Base-by-base conservation (phyloP, 2,329 filamentous ascomycete genomes). In the Botrytis aclada region DNA sequence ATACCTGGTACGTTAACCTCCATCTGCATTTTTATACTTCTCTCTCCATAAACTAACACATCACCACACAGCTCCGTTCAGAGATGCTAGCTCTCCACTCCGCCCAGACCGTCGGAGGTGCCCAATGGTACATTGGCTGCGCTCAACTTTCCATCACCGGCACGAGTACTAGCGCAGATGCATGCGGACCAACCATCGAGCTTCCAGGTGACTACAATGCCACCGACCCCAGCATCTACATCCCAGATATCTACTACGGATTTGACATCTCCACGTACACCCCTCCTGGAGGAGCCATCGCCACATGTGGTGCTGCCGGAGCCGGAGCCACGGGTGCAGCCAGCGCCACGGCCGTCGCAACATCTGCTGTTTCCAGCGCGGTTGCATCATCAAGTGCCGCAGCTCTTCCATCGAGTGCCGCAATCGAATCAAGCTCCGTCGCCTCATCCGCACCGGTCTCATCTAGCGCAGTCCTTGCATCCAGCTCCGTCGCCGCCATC, bases 71-170 rank as follows among this genome's bases (percentile, higher is more conserved):
- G 70, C 75, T 79, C 25, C 75, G 77, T 39, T 77, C 76, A 67
- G 77, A 78, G 65, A 77, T 78, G 74, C 73, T 79, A 4, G 77
- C 74, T 39, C 75, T 79, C n/a, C 78, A 78, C 73, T 74, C 71
- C 16, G 63, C 78, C 16, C 72, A 76, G 37, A 77, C 72, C 16
- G 12, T 75, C 29, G 76, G 75, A n/a, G 76, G 76, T 45, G 76
- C 45, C 14, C 76, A 77, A 75, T 77, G 74, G 60, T 79, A 78
- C 65, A 79, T 78, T 34, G 75, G 75, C 16, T 79, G 78, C 58
- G 77, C 77, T 45, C 77, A 78, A 73, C 63, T 78, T 41, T 75
- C 74, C 25, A 77, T 76, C 58, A 79, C 76, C 51, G 77, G 77
- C 58, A 79, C 76, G 45, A 77, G 77, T 32, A 72, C 72, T n/a